Conservation (phyloP, 2,329 filamentous ascomycete species). For the Penicillium sp. region DNA sequence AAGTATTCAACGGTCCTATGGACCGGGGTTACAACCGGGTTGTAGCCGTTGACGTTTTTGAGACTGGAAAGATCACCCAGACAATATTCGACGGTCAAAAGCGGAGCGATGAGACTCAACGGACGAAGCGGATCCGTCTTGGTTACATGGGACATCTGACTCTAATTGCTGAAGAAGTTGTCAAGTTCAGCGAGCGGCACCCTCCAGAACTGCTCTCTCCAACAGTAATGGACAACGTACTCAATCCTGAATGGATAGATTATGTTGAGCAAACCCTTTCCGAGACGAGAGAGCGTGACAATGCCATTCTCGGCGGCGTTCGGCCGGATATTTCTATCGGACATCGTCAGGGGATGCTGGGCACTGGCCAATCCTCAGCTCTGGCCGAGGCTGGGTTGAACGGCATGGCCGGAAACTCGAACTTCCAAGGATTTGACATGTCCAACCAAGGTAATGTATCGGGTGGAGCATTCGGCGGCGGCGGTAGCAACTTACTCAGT, state of each 20-base stretch:
- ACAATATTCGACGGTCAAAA: constrained; percentile 90
- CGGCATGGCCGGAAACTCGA: constrained; percentile 59
- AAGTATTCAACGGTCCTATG: constrained; percentile 98
- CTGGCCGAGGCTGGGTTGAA: constrained; percentile 82
- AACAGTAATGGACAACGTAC: constrained; percentile 82
- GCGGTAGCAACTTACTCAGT: constrained; percentile 73
- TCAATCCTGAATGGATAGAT: constrained; percentile 87
- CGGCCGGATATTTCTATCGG: constrained; percentile 87
- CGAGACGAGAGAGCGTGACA: constrained; percentile 93
- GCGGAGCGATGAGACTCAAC: constrained; percentile 83
- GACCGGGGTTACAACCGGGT: constrained; percentile 91
- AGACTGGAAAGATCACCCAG: constrained; percentile 84
- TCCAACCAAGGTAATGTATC: constrained; percentile 68
- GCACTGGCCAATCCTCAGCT: constrained; percentile 62
- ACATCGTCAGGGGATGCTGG: constrained; percentile 71
- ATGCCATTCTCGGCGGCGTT: constrained; percentile 95
- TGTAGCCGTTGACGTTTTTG: constrained; percentile 90
- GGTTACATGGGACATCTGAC: constrained; percentile 99
- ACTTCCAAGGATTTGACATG: constrained; percentile 68
- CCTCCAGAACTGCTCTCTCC: constrained; percentile 85
- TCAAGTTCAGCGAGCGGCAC: constrained; percentile 96
- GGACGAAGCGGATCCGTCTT: constrained; percentile 82
- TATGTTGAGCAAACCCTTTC: constrained; percentile 93
- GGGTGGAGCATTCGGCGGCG: constrained; percentile 73
- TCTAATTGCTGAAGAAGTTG: constrained; percentile 95